These are phyloP conservation scores for Periconia sp. DNA, from an alignment of 2,329 filamentous ascomycete species.

Conservation along the genomic window DNA sequence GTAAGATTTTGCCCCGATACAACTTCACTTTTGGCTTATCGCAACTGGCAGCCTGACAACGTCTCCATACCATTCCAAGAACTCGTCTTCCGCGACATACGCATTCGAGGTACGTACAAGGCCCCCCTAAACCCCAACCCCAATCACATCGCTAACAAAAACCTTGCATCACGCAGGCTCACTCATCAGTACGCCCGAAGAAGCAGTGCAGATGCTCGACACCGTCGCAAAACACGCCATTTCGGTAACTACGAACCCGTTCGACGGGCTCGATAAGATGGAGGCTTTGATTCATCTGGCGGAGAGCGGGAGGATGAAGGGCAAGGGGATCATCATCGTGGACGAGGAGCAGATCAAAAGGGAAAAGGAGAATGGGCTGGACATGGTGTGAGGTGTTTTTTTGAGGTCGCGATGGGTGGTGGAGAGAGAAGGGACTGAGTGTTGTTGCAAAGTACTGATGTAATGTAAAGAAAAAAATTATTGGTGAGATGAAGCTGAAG, in stretches of 20 bases:
- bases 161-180: too few relatives aligned
- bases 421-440: too few relatives aligned
- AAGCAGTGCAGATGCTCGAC: conserved; percentile 57
- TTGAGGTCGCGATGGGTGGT: too few relatives aligned
- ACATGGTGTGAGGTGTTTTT: too few relatives aligned
- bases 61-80: conserved; percentile 53
- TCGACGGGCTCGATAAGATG: conserved; percentile 60
- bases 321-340: conserved; percentile 62
- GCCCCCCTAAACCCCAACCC: too few relatives aligned
- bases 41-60: conserved; percentile 36
- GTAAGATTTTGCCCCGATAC: conserved; percentile 20
- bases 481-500: too few relatives aligned
- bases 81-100: conserved; percentile 61
- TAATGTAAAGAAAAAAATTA: too few relatives aligned
- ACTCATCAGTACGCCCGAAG: conserved; percentile 50
- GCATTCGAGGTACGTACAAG: conserved; percentile 58
- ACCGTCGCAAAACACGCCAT: conserved; percentile 56
- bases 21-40: conserved; percentile 2
- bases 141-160: too few relatives aligned
- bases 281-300: conserved; percentile 58
- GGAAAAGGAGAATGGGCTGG: conserved; percentile 11
- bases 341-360: conserved; percentile 55
- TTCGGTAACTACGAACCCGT: conserved; percentile 58
- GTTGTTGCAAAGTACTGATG: too few relatives aligned
- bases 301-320: conserved; percentile 59